Evolutionary conservation across 306 rosid species (phyloP), one percentile per base, ranked within the genome.

Genomic region (Astragalus membranaceus): DNA sequence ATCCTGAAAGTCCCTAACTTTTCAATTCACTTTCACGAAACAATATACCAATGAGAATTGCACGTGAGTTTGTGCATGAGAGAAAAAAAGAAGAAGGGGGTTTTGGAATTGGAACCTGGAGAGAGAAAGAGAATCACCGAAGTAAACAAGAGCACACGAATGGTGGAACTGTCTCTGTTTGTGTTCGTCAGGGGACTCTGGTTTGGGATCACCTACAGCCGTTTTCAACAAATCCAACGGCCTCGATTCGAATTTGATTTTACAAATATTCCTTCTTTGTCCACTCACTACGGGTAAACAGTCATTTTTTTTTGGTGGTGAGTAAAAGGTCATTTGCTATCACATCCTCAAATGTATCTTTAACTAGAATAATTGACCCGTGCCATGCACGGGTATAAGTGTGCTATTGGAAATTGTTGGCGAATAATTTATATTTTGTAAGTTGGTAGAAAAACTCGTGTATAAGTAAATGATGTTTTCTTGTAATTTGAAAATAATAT

Each of bases 21-120:
- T 52, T 6, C 48, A 52, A 60, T 50, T 50, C 42, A 15, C 0
- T 69, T 68, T 69, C 3, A n/a, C 43, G 26, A 15, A 79, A 15
- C 62, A 54, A 53, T 15, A 8, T 20, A 43, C 8, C 20, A 46
- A 42, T 26, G 46, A 70, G 64, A 49, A 16, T 35, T 49, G 51
- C 60, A 17, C 66, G 60, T 30, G 65, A 63, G 55, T 47, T 63
- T 48, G 50, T 50, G 70, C 44, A 69, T 61, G 48, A 44, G 23
- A 20, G 47, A 5, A 15, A 36, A 44, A 10, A 20, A 55, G 5
- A 15, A 36, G 29, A 10, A 5, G 37, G 23, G 7, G 14, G 48
- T 68, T 50, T 64, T 39, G 10, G 44, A 69, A 74, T 64, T 69
- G 39, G 74, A 64, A 82, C 80, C 83, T 82, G 75, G 3, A 68